These are phyloP conservation scores for Xanthoparmelia taractica DNA, from an alignment of 495 filamentous ascomycete species.

Conservation along the genomic window DNA sequence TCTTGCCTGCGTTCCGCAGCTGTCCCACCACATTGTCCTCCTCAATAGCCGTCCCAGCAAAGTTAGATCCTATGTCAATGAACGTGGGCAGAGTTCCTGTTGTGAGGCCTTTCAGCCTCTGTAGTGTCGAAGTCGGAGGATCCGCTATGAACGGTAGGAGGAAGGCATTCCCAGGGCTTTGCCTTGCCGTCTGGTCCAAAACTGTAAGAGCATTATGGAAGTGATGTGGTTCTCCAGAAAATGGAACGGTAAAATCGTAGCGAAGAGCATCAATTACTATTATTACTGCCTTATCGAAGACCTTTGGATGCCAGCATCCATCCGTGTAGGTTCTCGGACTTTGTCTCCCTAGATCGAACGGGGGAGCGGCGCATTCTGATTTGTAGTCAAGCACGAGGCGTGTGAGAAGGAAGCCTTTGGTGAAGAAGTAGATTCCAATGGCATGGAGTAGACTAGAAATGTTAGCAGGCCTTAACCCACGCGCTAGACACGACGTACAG, in stretches of 20 bases:
- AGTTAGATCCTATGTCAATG: constrained; percentile 87
- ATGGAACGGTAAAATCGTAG: constrained; percentile 93
- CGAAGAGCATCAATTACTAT: constrained; percentile 89
- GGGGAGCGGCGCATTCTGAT: constrained; percentile 69
- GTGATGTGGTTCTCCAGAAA: constrained; percentile 50
- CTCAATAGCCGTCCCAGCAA: constrained; percentile 92
- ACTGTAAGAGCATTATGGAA: constrained; percentile 86
- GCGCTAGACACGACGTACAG: constrained; percentile 25
- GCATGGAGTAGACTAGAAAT: constrained; percentile 58
- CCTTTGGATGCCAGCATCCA: constrained; percentile 94
- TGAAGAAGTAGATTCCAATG: constrained; percentile 83
- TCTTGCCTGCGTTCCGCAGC: constrained; percentile 68
- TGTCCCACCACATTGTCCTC: constrained; percentile 93
- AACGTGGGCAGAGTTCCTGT: constrained; percentile 95
- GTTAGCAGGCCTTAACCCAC: constrained; percentile 12
- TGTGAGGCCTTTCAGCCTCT: constrained; percentile 86
- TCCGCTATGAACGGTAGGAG: constrained; percentile 94
- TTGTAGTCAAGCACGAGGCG: constrained; percentile 81
- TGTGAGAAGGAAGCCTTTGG: constrained; percentile 93
- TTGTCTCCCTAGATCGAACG: constrained; percentile 43
- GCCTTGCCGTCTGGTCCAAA: constrained; percentile 69
- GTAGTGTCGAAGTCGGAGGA: constrained; percentile 86
- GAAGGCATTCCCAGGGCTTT: constrained; percentile 72
- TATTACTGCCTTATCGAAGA: constrained; percentile 83
- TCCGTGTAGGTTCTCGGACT: constrained; percentile 43